These are phyloP conservation scores for Coniochaeta sp. DNA, from an alignment of 2,329 filamentous ascomycete species.

Conservation along the genomic window DNA sequence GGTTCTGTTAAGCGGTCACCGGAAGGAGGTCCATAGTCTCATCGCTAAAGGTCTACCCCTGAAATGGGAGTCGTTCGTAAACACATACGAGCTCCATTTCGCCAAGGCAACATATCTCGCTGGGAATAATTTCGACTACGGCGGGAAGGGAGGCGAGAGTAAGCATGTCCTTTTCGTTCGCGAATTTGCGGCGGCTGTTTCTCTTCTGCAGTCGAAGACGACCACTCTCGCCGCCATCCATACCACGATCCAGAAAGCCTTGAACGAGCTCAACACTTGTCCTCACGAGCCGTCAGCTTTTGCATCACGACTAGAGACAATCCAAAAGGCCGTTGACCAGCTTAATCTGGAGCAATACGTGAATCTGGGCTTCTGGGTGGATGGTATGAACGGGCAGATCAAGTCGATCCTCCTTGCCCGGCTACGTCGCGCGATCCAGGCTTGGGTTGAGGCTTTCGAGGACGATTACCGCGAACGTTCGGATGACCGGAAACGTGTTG, in stretches of 20 bases:
- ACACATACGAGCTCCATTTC: slow-evolving; percentile 87
- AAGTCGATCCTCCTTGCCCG: slow-evolving; percentile 73
- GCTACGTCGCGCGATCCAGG: slow-evolving; percentile 72
- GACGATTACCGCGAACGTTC: slow-evolving; percentile 38
- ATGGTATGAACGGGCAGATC: slow-evolving; percentile 77
- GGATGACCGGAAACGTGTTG: slow-evolving; percentile 45
- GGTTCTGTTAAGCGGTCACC: slow-evolving; percentile 81
- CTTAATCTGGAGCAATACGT: slow-evolving; percentile 94
- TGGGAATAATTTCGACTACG: slow-evolving; percentile 45
- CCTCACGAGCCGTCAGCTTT: slow-evolving; percentile 76
- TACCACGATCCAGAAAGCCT: slow-evolving; percentile 69
- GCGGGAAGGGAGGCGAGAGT: slow-evolving; percentile 63
- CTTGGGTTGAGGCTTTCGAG: slow-evolving; percentile 85
- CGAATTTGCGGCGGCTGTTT: slow-evolving; percentile 82
- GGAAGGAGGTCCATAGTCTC: slow-evolving; percentile 79
- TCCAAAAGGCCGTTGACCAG: slow-evolving; percentile 91
- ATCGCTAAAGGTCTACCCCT: slow-evolving; percentile 83
- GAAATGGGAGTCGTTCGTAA: slow-evolving; percentile 96
- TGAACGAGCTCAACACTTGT: slow-evolving; percentile 78
- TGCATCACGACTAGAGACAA: slow-evolving; percentile 69
- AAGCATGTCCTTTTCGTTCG: slow-evolving; percentile 96
- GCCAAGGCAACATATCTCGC: slow-evolving; percentile 54
- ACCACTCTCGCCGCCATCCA: slow-evolving; percentile 71
- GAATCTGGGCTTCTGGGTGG: slow-evolving; percentile 86
- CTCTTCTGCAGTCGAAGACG: slow-evolving; percentile 82